Conservation (phyloP, 495 filamentous ascomycete species). For the Penicillium manginii region DNA sequence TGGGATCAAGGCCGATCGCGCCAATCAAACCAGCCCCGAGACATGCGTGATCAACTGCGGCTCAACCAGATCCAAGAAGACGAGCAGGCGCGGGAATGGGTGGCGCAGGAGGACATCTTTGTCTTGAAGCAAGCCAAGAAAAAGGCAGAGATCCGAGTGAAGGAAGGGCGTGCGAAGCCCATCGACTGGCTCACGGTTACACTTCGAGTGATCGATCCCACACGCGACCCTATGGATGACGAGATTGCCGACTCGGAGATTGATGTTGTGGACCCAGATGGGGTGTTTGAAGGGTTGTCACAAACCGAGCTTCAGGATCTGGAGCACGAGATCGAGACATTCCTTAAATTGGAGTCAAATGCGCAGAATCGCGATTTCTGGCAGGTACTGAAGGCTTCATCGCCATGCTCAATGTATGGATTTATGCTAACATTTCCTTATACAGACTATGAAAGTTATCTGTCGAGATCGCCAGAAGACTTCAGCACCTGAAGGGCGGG, state of each 20-base stretch:
- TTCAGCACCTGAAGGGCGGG: slow-evolving; percentile 70
- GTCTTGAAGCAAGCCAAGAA: slow-evolving; percentile 97
- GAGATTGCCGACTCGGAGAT: slow-evolving; percentile 78
- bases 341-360: slow-evolving; percentile 78
- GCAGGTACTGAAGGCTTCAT: slow-evolving; percentile 55
- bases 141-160: slow-evolving; percentile 96
- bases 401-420: slow-evolving; percentile 13
- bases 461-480: slow-evolving; percentile 76
- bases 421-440: slow-evolving; percentile 2
- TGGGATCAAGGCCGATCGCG: slow-evolving; percentile 28
- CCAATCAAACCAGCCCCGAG: slow-evolving; percentile 32
- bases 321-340: slow-evolving; percentile 85
- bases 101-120: slow-evolving; percentile 93
- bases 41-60: slow-evolving; percentile 54
- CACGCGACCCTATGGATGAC: slow-evolving; percentile 77
- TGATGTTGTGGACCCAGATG: slow-evolving; percentile 79
- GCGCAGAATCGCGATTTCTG: slow-evolving; percentile 82
- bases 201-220: slow-evolving; percentile 83
- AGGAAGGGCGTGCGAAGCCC: slow-evolving; percentile 86
- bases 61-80: slow-evolving; percentile 69
- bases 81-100: slow-evolving; percentile 80
- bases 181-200: slow-evolving; percentile 97
- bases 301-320: slow-evolving; percentile 74
- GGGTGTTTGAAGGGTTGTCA: slow-evolving; percentile 76
- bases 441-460: slow-evolving; percentile 78